These are phyloP conservation scores for Hortaea sp. DNA, from an alignment of 2,329 filamentous ascomycete genomes.

Conservation along the genomic window DNA sequence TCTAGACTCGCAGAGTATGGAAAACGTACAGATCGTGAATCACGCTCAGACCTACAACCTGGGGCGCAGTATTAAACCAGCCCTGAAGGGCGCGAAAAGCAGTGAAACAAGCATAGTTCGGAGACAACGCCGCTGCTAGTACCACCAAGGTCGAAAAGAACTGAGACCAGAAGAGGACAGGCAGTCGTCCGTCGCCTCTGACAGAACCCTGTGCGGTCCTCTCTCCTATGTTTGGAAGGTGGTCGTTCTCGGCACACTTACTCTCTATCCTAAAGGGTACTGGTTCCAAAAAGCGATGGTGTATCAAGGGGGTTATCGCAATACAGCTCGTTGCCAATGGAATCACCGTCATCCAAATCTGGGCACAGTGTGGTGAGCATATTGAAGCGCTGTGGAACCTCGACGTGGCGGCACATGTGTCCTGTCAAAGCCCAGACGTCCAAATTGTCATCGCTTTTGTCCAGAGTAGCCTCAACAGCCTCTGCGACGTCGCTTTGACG, in stretches of 20 bases:
- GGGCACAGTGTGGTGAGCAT: slow-evolving; percentile 4
- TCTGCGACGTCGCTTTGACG: slow-evolving; percentile 5
- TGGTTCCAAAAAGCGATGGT: neutral
- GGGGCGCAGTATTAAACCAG: slow-evolving; percentile 19
- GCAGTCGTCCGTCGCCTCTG: neutral
- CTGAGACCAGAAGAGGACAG: slow-evolving; percentile 23
- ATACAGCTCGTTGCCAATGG: slow-evolving; percentile 4
- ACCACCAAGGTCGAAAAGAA: slow-evolving; percentile 12
- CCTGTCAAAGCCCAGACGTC: slow-evolving; percentile 3
- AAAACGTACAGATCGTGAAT: slow-evolving; percentile 23
- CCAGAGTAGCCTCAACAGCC: slow-evolving; percentile 2
- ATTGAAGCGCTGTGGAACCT: slow-evolving; percentile 7
- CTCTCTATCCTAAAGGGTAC: slow-evolving; percentile 2
- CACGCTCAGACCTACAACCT: slow-evolving; percentile 20
- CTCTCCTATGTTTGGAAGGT: slow-evolving; percentile 2
- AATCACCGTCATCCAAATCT: slow-evolving; percentile 3
- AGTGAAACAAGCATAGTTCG: slow-evolving; percentile 15
- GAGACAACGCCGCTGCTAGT: slow-evolving; percentile 12
- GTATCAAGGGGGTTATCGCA: slow-evolving; percentile 2
- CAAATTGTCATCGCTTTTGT: slow-evolving; percentile 4
- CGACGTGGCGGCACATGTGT: neutral
- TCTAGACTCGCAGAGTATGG: neutral
- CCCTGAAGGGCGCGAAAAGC: slow-evolving; percentile 20
- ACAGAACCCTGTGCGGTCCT: slow-evolving; percentile 3
- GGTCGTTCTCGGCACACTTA: slow-evolving; percentile 6